Percentiles rank a stretch among this genome's conserved stretches.
Conservation (phyloP, 306 rosid species). For the Cajanus cajan region DNA sequence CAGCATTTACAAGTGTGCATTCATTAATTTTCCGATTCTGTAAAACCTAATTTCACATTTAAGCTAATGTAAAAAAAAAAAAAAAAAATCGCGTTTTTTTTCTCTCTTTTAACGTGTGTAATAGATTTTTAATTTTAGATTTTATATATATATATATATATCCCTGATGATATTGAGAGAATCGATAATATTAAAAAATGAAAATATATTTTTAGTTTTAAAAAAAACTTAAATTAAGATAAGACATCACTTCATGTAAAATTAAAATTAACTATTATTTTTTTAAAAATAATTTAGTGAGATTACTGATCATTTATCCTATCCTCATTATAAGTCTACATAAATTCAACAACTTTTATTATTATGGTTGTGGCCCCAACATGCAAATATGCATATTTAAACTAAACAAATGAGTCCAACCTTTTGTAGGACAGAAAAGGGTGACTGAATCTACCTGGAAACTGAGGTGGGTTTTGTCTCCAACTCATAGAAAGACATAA, state of each 20-base stretch:
- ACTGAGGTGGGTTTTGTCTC: slow-evolving; percentile 76
- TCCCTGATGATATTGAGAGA: not conserved
- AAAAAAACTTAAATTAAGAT: too few species aligned
- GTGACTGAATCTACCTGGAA: slow-evolving; percentile 88
- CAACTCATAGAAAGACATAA: slow-evolving; percentile 51
- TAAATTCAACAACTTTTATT: slow-evolving; percentile 36
- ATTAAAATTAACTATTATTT: too few species aligned
- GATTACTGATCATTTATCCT: too few species aligned
- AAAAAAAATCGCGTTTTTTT: too few species aligned
- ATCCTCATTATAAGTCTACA: too few species aligned
- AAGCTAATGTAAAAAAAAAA: not conserved
- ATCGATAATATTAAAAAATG: slow-evolving; percentile 32
- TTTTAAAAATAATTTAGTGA: too few species aligned
- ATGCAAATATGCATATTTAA: slow-evolving; percentile 24
- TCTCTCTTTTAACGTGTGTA: not conserved
- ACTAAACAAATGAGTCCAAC: slow-evolving; percentile 35
- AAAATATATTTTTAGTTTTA: too few species aligned
- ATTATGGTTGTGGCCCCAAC: slow-evolving; percentile 38
- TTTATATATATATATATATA: not conserved
- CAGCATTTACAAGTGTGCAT: not conserved
- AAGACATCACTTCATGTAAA: too few species aligned
- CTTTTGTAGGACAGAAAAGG: slow-evolving; percentile 50
- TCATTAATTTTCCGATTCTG: not conserved
- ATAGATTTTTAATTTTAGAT: not conserved
- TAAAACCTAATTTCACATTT: not conserved